A percentile compares a stretch with the other conserved stretches of the same genome.
These are phyloP conservation scores for Camellia sinensis DNA, from an alignment of 148 eudicot genomes.

Conservation along the genomic window DNA sequence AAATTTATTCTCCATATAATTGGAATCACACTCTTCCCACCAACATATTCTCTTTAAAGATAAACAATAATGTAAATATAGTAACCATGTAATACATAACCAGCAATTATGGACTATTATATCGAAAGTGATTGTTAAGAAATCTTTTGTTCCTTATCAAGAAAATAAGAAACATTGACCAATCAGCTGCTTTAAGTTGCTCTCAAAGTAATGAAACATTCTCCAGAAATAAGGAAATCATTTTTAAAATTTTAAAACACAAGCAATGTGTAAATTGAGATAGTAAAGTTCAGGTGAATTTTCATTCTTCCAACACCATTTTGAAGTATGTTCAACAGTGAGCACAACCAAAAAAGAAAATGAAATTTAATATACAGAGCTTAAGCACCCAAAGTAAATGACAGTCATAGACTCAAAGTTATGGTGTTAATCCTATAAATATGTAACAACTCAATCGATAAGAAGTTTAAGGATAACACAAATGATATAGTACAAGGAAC, in stretches of 20 bases:
- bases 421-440: neutral
- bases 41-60: slow-evolving; percentile 1
- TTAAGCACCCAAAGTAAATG: neutral
- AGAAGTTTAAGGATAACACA: neutral
- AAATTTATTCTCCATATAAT: neutral
- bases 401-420: neutral
- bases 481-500: neutral
- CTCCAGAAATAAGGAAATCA: neutral
- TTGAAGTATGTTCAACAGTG: neutral
- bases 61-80: neutral
- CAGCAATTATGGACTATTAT: neutral
- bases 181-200: neutral
- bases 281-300: neutral
- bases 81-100: neutral
- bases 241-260: neutral
- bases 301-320: neutral
- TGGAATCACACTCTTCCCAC: neutral
- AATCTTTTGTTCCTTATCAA: slow-evolving; percentile 1
- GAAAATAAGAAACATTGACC: neutral
- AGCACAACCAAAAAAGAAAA: too few relatives aligned
- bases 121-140: neutral
- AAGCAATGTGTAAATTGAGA: neutral
- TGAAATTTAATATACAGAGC: neutral
- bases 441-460: neutral
- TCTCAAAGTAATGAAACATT: neutral